phyloP scores from a whole-genome alignment of 2,329 filamentous ascomycete species.

The Trichoderma sp. region DNA sequence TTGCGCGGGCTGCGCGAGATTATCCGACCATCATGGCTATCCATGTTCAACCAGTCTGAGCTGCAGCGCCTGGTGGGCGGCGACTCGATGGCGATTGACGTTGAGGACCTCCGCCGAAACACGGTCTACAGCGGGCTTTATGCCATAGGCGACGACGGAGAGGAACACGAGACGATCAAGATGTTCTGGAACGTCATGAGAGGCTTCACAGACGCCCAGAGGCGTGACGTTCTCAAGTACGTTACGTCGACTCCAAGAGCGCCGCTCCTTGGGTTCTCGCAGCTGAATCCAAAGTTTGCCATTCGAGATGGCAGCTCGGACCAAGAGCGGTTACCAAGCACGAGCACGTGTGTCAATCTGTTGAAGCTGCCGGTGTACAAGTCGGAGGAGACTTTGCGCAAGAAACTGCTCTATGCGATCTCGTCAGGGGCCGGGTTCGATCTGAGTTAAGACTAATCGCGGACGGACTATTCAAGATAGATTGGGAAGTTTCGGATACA shows the following conservation, averaged over 20 bases:
- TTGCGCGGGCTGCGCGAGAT: conserved; percentile 82
- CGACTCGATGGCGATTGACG: conserved; percentile 80
- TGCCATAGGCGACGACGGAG: conserved; percentile 80
- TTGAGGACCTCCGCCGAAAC: conserved; percentile 81
- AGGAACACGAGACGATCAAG: conserved; percentile 82
- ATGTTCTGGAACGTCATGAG: conserved; percentile 92
- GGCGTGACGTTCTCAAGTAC: conserved; percentile 88
- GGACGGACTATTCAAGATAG: conserved; percentile 12
- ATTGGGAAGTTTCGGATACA: neutral
- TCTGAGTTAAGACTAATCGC: conserved; percentile 54
- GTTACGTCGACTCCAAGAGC: conserved; percentile 92
- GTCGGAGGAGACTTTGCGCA: conserved; percentile 64
- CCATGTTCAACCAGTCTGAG: conserved; percentile 98
- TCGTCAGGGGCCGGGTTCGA: conserved; percentile 93
- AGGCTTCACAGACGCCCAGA: conserved; percentile 71
- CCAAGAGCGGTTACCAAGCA: conserved; percentile 79
- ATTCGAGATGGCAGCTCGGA: conserved; percentile 72
- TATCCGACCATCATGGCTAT: conserved; percentile 89
- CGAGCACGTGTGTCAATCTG: conserved; percentile 94
- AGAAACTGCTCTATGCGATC: conserved; percentile 87
- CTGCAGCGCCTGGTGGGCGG: conserved; percentile 92
- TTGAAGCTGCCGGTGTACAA: conserved; percentile 87
- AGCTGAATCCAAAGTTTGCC: conserved; percentile 82
- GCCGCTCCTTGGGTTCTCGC: conserved; percentile 83
- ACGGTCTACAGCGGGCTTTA: conserved; percentile 90